These are phyloP conservation scores for Colletotrichum lindemuthianum DNA, from an alignment of 2,329 filamentous ascomycete species.

Conservation along the genomic window DNA sequence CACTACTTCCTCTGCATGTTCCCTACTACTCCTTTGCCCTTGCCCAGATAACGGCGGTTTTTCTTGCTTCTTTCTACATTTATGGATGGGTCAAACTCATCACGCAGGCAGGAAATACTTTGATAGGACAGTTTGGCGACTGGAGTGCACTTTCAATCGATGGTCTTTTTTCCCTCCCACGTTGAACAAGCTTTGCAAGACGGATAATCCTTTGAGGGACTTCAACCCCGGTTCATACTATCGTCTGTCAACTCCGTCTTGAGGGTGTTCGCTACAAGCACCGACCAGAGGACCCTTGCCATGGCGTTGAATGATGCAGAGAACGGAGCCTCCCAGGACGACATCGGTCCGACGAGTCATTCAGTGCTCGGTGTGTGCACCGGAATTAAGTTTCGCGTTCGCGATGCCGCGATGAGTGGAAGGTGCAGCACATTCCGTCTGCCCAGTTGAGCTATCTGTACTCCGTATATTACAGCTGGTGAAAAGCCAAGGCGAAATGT, in stretches of 20 bases:
- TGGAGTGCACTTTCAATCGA: slow-evolving; percentile 59
- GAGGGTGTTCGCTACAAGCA: slow-evolving; percentile 12
- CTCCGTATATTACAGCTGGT: not conserved
- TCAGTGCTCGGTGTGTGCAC: slow-evolving; percentile 7
- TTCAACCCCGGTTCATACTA: not conserved
- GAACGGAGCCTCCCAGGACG: not conserved
- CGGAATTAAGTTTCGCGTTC: no score
- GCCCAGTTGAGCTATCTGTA: slow-evolving; percentile 1
- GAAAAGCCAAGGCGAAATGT: no score
- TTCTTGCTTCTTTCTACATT: slow-evolving; percentile 42
- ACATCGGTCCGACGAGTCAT: slow-evolving; percentile 23
- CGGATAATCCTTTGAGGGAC: not conserved
- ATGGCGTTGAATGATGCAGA: slow-evolving; percentile 3
- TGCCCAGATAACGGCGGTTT: slow-evolving; percentile 35
- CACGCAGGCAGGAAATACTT: slow-evolving; percentile 51
- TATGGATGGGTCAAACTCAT: slow-evolving; percentile 46
- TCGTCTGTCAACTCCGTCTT: slow-evolving; percentile 6
- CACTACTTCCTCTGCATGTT: slow-evolving; percentile 23
- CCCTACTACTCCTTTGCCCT: slow-evolving; percentile 36
- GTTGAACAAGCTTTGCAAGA: not conserved
- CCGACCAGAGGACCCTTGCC: slow-evolving; percentile 14
- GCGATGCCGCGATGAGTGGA: slow-evolving; percentile 2
- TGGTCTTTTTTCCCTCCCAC: slow-evolving; percentile 38
- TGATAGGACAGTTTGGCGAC: slow-evolving; percentile 62
- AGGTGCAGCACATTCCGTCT: slow-evolving; percentile 12